A percentile compares a stretch with the other conserved stretches of the same genome.
Conservation (phyloP, 2,329 filamentous ascomycete genomes). For the Nemania serpens region DNA sequence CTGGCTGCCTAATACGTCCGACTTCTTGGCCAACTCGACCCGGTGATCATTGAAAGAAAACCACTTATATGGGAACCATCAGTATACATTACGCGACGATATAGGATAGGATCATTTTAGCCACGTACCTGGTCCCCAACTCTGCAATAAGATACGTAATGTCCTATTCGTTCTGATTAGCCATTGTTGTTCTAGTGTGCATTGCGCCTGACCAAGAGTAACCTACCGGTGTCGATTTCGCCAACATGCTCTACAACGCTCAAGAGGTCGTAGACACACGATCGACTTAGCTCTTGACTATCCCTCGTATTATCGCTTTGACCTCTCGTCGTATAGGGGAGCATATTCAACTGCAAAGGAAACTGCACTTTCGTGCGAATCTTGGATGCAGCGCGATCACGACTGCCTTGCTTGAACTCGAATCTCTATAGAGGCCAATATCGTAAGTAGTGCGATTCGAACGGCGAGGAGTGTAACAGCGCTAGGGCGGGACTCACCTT, state of each 20-base stretch:
- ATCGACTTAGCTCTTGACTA: slow-evolving; percentile 61
- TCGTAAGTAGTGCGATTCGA: neutral
- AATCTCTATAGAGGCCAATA: slow-evolving; percentile 56
- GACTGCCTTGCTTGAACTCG: slow-evolving; percentile 70
- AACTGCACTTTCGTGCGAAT: slow-evolving; percentile 87
- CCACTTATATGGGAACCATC: slow-evolving; percentile 62
- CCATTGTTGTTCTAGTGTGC: neutral
- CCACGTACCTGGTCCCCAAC: slow-evolving; percentile 70
- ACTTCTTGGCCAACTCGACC: slow-evolving; percentile 81
- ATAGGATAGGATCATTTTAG: neutral
- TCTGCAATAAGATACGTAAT: slow-evolving; percentile 88
- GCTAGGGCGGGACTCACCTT: slow-evolving; percentile 69
- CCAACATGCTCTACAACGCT: slow-evolving; percentile 93
- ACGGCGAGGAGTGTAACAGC: no score
- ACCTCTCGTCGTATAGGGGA: slow-evolving; percentile 80
- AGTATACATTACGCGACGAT: slow-evolving; percentile 2
- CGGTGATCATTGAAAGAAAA: slow-evolving; percentile 96
- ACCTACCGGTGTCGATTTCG: slow-evolving; percentile 77
- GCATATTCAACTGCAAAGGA: slow-evolving; percentile 84
- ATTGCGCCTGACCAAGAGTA: neutral
- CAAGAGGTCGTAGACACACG: slow-evolving; percentile 82
- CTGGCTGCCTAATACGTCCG: slow-evolving; percentile 82
- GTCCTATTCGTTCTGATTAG: slow-evolving; percentile 51
- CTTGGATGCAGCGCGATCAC: slow-evolving; percentile 77
- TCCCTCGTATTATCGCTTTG: slow-evolving; percentile 55